These are phyloP conservation scores for Boletus eberwhitei DNA, from an alignment of 768 basidiomycete species.

Conservation along the genomic window DNA sequence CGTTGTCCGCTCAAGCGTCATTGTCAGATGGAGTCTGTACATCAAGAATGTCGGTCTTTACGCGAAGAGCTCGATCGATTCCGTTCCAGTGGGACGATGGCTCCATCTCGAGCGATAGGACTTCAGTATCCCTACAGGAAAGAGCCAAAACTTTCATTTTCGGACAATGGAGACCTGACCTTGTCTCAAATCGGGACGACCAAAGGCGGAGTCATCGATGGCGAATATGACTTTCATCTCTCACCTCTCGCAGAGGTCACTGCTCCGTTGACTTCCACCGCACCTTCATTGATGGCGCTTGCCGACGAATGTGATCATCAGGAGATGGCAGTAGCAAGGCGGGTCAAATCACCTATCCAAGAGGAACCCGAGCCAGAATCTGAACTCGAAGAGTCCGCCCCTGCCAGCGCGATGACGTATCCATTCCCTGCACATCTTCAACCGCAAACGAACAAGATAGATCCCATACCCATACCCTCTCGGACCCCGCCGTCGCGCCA, in stretches of 20 bases:
- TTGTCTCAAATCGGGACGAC: constrained; percentile 11
- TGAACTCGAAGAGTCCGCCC: constrained; percentile 21
- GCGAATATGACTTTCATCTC: constrained; percentile 29
- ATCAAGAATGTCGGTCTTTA: constrained; percentile 26
- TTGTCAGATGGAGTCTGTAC: constrained; percentile 22
- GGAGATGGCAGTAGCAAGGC: constrained; percentile 19
- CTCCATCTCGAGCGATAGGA: constrained; percentile 16
- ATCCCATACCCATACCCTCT: constrained; percentile 31
- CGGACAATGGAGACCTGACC: constrained; percentile 12
- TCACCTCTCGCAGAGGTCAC: constrained; percentile 29
- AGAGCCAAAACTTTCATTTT: constrained; percentile 21
- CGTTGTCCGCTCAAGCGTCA: constrained; percentile 5
- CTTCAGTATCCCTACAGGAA: constrained; percentile 23
- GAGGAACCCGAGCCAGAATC: constrained; percentile 26
- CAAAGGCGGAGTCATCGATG: constrained; percentile 26
- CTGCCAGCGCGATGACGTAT: constrained; percentile 1
- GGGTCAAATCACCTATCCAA: constrained; percentile 17
- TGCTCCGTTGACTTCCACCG: constrained; percentile 25
- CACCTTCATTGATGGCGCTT: constrained; percentile 30
- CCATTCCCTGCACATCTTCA: constrained; percentile 30
- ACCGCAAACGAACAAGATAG: constrained; percentile 15
- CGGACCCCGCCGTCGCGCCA: constrained; percentile 28
- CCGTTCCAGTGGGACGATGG: constrained; percentile 13
- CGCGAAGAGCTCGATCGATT: constrained; percentile 27
- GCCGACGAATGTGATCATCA: constrained; percentile 30